Percentiles rank a stretch among this genome's conserved stretches.
phyloP scores from a whole-genome alignment of 2,329 filamentous ascomycete species.

The Epicoccum sorghinum region DNA sequence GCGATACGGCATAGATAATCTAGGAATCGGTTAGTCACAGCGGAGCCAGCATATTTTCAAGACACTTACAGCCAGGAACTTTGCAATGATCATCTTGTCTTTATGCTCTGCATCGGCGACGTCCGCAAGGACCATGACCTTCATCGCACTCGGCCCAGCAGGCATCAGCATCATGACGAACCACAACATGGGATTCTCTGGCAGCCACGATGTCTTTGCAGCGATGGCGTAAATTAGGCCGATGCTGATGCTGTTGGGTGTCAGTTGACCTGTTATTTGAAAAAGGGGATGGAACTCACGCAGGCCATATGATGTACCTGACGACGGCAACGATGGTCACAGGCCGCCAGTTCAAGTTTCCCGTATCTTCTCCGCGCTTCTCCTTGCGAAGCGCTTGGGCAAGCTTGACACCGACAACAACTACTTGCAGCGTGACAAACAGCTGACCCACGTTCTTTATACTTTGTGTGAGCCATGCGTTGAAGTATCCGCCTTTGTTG shows the following conservation, averaged over 20 bases:
- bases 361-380: slow-evolving; percentile 51
- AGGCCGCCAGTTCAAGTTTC: slow-evolving; percentile 56
- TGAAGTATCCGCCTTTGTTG: slow-evolving; percentile 67
- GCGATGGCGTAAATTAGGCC: slow-evolving; percentile 62
- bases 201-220: slow-evolving; percentile 58
- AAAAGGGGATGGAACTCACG: slow-evolving; percentile 16
- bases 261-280: slow-evolving; percentile 2
- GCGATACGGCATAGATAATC: slow-evolving; percentile 53
- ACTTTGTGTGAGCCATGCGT: slow-evolving; percentile 68
- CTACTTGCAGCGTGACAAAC: slow-evolving; percentile 69
- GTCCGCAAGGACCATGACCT: slow-evolving; percentile 59
- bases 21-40: slow-evolving; percentile 9
- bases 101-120: slow-evolving; percentile 51
- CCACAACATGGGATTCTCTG: slow-evolving; percentile 68
- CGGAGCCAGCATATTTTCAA: too few species aligned
- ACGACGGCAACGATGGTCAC: slow-evolving; percentile 60
- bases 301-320: slow-evolving; percentile 67
- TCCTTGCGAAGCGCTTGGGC: slow-evolving; percentile 59
- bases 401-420: slow-evolving; percentile 71
- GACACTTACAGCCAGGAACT: slow-evolving; percentile 54
- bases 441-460: slow-evolving; percentile 67
- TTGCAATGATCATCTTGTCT: slow-evolving; percentile 61
- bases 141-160: slow-evolving; percentile 61
- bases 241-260: slow-evolving; percentile 53
- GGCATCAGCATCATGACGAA: slow-evolving; percentile 69